Evolutionary conservation across 495 filamentous ascomycete species (phyloP).

Genomic region (Parathielavia appendiculata): DNA sequence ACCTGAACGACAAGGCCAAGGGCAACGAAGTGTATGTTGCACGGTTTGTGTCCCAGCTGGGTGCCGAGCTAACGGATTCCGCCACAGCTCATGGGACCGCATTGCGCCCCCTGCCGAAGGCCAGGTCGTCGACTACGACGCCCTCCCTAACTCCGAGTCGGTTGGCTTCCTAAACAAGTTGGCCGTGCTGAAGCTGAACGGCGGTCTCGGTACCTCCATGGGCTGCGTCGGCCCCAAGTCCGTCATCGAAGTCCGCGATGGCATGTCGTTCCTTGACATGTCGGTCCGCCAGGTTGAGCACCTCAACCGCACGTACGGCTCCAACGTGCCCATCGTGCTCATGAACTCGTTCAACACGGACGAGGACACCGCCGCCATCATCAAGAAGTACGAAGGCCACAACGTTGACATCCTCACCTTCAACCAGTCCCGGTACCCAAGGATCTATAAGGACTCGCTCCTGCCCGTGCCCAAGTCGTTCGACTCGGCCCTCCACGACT

Average conservation of each 20-base stretch:
- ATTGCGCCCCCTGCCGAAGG: conserved; percentile 86
- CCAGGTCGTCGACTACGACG: conserved; percentile 91
- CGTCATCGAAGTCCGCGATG: conserved; percentile 98
- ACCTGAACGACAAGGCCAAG: conserved; percentile 98
- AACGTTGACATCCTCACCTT: conserved; percentile 99
- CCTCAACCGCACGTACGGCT: conserved; percentile 94
- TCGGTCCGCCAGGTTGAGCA: conserved; percentile 99
- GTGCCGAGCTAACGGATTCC: conserved; percentile 23
- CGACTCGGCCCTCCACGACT: conserved; percentile 86
- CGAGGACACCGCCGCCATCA: conserved; percentile 95
- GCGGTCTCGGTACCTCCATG: conserved; percentile 99
- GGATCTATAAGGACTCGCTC: conserved; percentile 96
- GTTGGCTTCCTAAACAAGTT: conserved; percentile 95
- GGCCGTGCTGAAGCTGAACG: conserved; percentile 97
- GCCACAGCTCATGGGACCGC: conserved; percentile 76
- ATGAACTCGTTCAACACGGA: conserved; percentile 99
- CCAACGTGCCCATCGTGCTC: conserved; percentile 96
- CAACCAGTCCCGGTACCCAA: conserved; percentile 98
- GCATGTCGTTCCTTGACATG: conserved; percentile 99
- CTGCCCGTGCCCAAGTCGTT: conserved; percentile 89
- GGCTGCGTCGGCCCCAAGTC: conserved; percentile 99
- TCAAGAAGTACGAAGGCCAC: conserved; percentile 99
- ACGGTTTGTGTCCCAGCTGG: background rate
- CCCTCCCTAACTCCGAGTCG: conserved; percentile 77
- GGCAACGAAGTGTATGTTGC: conserved; percentile 70